Evolutionary conservation across 345 rosid species (phyloP).

Genomic region (Lenwebbia sp.): DNA sequence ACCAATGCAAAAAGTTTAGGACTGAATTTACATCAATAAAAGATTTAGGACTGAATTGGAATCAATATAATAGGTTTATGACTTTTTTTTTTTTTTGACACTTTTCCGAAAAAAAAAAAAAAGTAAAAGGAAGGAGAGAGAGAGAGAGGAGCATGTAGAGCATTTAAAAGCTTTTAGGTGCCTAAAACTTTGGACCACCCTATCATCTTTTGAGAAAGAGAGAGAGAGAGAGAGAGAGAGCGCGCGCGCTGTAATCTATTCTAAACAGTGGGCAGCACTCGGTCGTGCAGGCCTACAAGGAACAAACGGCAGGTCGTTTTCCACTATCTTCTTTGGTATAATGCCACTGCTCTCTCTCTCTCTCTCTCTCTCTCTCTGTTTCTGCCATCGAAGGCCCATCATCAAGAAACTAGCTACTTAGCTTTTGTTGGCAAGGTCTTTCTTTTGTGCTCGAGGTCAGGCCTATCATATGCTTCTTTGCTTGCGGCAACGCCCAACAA

Average conservation of each 20-base stretch:
- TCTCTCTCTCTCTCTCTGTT: background rate
- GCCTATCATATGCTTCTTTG: background rate
- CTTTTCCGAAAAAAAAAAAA: too few species aligned
- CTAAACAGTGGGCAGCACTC: background rate
- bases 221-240: background rate
- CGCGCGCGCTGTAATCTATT: background rate
- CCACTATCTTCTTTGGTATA: background rate
- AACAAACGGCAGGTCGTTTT: background rate
- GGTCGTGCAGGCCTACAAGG: background rate
- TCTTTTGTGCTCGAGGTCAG: background rate
- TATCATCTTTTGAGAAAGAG: background rate
- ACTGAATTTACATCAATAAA: too few species aligned
- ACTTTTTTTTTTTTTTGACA: too few species aligned
- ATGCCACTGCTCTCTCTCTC: background rate
- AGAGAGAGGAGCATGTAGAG: background rate
- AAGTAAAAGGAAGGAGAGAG: background rate
- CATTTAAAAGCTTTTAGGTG: background rate
- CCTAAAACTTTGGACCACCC: background rate
- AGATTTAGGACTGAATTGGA: too few species aligned
- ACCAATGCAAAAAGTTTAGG: too few species aligned
- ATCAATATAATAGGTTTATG: too few species aligned
- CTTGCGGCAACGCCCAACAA: background rate
- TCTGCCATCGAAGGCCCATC: background rate
- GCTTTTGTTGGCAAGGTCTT: background rate
- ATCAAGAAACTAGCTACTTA: background rate